Conservation (phyloP, 345 rosid genomes). For the Acer saccharum region DNA sequence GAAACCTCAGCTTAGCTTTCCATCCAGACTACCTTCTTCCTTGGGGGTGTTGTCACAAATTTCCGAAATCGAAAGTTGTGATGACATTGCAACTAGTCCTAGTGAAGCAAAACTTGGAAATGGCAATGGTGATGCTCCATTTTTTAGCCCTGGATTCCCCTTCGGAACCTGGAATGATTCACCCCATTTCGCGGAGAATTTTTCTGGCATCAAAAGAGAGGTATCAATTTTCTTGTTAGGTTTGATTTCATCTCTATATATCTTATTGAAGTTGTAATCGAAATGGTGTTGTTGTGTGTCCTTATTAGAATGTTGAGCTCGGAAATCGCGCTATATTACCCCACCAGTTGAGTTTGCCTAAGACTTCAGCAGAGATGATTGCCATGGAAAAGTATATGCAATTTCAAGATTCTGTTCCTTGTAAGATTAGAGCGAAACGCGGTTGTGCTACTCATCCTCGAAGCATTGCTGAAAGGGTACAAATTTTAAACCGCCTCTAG, state of each 20-base stretch:
- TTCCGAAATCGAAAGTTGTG: slow-evolving; percentile 55
- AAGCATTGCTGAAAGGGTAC: slow-evolving; percentile 97
- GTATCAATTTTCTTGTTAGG: slow-evolving; percentile 25
- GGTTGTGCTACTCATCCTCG: slow-evolving; percentile 99
- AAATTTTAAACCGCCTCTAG: not conserved
- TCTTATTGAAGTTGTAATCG: slow-evolving; percentile 12
- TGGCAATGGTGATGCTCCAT: slow-evolving; percentile 23
- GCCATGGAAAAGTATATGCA: slow-evolving; percentile 68
- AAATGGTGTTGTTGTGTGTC: not conserved
- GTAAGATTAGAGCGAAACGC: slow-evolving; percentile 93
- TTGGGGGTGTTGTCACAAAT: slow-evolving; percentile 69
- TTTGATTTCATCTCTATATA: not conserved
- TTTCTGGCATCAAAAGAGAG: slow-evolving; percentile 55
- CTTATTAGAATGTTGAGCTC: slow-evolving; percentile 42
- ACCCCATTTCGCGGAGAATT: slow-evolving; percentile 42
- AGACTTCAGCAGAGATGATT: slow-evolving; percentile 58
- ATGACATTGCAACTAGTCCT: slow-evolving; percentile 32
- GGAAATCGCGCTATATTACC: slow-evolving; percentile 40
- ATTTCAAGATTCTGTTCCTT: slow-evolving; percentile 90
- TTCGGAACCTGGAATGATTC: slow-evolving; percentile 71
- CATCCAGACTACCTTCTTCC: slow-evolving; percentile 68
- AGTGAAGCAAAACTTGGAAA: slow-evolving; percentile 35
- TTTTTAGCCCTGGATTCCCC: slow-evolving; percentile 37
- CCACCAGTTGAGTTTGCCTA: slow-evolving; percentile 59
- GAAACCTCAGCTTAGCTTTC: slow-evolving; percentile 60